Base-by-base conservation (phyloP, 768 basidiomycete genomes). In the Boletus rex-veris region DNA sequence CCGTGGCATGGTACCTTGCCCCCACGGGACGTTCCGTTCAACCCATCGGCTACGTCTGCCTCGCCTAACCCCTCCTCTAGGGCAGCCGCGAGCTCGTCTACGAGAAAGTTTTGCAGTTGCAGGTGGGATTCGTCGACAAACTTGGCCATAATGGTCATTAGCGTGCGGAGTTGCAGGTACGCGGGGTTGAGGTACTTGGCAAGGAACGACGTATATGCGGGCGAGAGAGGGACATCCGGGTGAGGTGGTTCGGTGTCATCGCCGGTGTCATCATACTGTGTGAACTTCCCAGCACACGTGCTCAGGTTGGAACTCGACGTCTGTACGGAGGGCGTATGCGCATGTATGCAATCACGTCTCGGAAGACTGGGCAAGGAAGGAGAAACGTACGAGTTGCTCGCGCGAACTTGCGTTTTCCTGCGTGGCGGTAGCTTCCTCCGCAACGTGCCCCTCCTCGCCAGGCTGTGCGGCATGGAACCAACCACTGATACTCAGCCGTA, bases 391-490 rank as follows among this genome's bases (percentile, higher is more conserved):
- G 35, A 98, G 86, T 70, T 98, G 96, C 67, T 95, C 90, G 51
- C 95, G 80, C 5, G 93, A 95, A 71, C 92, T 94, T 71, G 89
- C 85, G 69, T 86, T 92, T 71, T 90, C 88, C 31, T 78, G 60
- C 47, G 80, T 76, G 28, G 65, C 69, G 37, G 70, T 64, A 15
- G 64, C 65, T 12, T 72, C 55, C 41, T 85, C 84, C 0, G 77
- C 73, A 44, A 81, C 77, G 63, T 91, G 92, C 0, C 91, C 94
- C 37, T 93, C 89, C 68, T 98, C 96, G 11, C 90, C 92, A 58
- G 88, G 85, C 64, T 96, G 85, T 0, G 92, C 87, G 21, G 86
- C 84, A 67, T 98, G 96, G 74, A 98, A 98, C 96, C 96, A 98
- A 7, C 96, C 96, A 61, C 90, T 93, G 62, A 98, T 90, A 59